These are phyloP conservation scores for Pogostemon cablin DNA, from an alignment of 257 asterid species.

Conservation along the genomic window DNA sequence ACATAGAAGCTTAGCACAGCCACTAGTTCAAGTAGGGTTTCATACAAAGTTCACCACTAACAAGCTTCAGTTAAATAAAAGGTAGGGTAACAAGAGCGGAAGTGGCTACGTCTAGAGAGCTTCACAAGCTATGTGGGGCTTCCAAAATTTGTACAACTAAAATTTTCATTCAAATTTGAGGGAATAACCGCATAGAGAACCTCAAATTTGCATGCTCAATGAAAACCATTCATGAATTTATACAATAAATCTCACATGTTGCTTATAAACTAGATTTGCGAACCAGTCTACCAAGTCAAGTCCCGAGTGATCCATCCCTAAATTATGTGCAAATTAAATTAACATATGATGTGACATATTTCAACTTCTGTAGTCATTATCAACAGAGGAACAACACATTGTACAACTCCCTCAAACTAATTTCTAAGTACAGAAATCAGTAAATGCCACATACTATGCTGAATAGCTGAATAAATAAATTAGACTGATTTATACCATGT, in stretches of 20 bases:
- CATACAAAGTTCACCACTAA: background rate
- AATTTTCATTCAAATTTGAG: constrained; percentile 9
- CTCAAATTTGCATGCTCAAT: background rate
- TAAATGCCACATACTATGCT: background rate
- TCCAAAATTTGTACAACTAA: background rate
- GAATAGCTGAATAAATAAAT: constrained; percentile 9
- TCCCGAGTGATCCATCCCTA: background rate
- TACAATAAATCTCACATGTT: background rate
- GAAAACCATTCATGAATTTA: background rate
- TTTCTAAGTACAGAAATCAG: constrained; percentile 1
- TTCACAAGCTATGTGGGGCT: constrained; percentile 9
- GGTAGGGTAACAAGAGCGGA: constrained; percentile 4
- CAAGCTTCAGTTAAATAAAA: constrained; percentile 9
- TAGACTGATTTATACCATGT: background rate
- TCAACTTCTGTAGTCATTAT: background rate
- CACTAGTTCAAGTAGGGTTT: background rate
- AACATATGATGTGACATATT: constrained; percentile 17
- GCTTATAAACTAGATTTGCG: constrained; percentile 1
- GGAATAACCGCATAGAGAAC: background rate
- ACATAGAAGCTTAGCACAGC: background rate
- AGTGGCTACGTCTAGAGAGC: background rate
- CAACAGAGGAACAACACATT: background rate
- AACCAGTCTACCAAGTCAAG: background rate
- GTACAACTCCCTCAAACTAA: constrained; percentile 5
- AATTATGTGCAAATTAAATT: constrained; percentile 3